Base-by-base conservation (phyloP, 805 yeast genomes). In the Candida xyloterini region DNA sequence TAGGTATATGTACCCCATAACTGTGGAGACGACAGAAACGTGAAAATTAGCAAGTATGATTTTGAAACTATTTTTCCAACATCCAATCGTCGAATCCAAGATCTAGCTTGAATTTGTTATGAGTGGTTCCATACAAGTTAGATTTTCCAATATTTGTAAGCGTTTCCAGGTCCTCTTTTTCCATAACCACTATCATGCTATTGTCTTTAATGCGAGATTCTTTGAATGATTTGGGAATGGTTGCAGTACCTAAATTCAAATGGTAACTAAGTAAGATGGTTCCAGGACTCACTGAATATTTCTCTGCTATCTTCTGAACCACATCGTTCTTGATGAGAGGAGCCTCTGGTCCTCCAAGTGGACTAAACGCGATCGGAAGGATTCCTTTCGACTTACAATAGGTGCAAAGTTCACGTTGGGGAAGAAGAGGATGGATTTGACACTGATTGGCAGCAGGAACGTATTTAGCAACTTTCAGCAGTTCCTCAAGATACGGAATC, bases 281-380 rank as follows among this genome's bases (percentile, higher is more conserved):
- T 67, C 74, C 76, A 0, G 73, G 65, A 10, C 71, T 57, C 5
- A 70, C 74, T 15, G 57, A 55, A 52, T 81, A 71, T 59, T 75
- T 75, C 42, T 69, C 54, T 10, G 87, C 84, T 30, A 84, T 56
- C 39, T 68, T 60, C 31, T 60, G 38, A 10, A 70, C 49, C 9
- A 55, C 51, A 15, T 53, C 55, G 37, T 66, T 58, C 33, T 55
- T 49, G 32, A 67, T 50, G 11, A 68, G 36, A 3, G 75, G 73
- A 15, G 73, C 63, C 28, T 66, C 67, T 5, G 52, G 49, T 4
- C 71, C 63, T 4, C 75, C 74, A 44, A 71, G 60, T 15, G 75
- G 75, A 26, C 65, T 55, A 47, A 65, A 70, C 3, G 73, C 73
- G 35, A 65, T 66, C 23, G 69, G 35, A 30, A 51, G 44, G 39